These are phyloP conservation scores for Parachlorella kessleri DNA, from an alignment of 139 green algal genomes.

Conservation along the genomic window DNA sequence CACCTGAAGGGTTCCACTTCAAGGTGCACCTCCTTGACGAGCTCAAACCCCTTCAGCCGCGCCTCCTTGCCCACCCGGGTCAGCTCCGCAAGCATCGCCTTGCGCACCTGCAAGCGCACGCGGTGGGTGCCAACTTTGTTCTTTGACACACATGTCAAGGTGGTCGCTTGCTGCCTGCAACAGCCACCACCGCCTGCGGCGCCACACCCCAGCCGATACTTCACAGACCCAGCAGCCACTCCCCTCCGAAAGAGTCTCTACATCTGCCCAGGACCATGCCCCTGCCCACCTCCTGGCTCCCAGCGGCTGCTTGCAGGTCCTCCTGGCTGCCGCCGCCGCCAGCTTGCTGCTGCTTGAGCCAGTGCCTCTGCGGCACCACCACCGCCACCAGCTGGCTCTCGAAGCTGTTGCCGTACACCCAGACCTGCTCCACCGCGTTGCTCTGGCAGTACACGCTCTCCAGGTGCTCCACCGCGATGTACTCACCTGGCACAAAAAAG, in stretches of 20 bases:
- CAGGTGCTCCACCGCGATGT: constrained; percentile 86
- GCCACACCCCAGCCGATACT: neutral
- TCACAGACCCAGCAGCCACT: constrained; percentile 19
- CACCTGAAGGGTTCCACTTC: constrained; percentile 54
- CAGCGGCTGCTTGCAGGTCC: neutral
- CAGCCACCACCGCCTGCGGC: neutral
- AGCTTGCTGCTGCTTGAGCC: constrained; percentile 32
- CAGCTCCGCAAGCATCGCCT: constrained; percentile 52
- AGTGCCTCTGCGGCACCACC: constrained; percentile 76
- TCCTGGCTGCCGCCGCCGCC: neutral
- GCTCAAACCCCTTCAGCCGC: constrained; percentile 84
- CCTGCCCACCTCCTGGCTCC: neutral
- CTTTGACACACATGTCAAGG: no score
- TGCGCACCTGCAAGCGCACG: constrained; percentile 8
- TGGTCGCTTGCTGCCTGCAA: no score
- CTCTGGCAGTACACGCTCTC: constrained; percentile 79
- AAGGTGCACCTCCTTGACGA: constrained; percentile 67
- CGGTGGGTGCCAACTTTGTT: no score
- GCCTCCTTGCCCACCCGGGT: constrained; percentile 71
- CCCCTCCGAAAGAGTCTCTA: no score
- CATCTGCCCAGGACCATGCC: neutral
- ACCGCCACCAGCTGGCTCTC: constrained; percentile 77
- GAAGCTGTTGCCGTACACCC: constrained; percentile 84
- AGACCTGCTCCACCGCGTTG: constrained; percentile 78
- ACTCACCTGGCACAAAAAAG: constrained; percentile 67